These are phyloP conservation scores for Prunus armeniaca DNA, from an alignment of 306 rosid species.

Conservation along the genomic window DNA sequence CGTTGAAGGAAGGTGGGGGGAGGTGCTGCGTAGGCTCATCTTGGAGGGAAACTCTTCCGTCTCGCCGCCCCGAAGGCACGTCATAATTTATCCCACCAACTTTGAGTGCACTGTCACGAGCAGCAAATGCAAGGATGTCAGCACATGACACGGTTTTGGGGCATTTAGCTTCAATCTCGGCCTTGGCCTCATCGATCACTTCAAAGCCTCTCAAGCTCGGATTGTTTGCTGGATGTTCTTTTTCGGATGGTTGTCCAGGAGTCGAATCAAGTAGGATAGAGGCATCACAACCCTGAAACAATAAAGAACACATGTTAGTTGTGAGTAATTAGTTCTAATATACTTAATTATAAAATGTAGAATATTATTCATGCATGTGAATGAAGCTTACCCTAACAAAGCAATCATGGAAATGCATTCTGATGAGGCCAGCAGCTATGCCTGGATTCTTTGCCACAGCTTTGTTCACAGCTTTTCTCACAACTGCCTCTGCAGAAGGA, in stretches of 20 bases:
- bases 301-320: too few species aligned
- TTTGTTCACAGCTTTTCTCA: conserved; percentile 28
- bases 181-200: conserved; percentile 35
- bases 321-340: neutral
- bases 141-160: conserved; percentile 42
- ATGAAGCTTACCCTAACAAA: conserved; percentile 36
- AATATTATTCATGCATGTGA: neutral
- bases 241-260: conserved; percentile 24
- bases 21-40: conserved; percentile 13
- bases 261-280: conserved; percentile 35
- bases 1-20: conserved; percentile 13
- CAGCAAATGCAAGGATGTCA: conserved; percentile 43
- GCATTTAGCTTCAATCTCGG: conserved; percentile 32
- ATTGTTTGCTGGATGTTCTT: conserved; percentile 33
- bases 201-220: conserved; percentile 42
- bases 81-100: conserved; percentile 27
- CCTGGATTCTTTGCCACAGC: conserved; percentile 32
- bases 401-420: conserved; percentile 50
- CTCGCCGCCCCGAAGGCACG: conserved; percentile 39
- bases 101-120: conserved; percentile 28
- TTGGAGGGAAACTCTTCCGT: conserved; percentile 19
- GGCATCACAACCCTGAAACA: conserved; percentile 40
- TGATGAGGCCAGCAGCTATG: conserved; percentile 37
- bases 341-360: too few species aligned
- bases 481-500: conserved; percentile 29